Conservation (phyloP, 2,329 filamentous ascomycete species). For the Curvularia spicifera region DNA sequence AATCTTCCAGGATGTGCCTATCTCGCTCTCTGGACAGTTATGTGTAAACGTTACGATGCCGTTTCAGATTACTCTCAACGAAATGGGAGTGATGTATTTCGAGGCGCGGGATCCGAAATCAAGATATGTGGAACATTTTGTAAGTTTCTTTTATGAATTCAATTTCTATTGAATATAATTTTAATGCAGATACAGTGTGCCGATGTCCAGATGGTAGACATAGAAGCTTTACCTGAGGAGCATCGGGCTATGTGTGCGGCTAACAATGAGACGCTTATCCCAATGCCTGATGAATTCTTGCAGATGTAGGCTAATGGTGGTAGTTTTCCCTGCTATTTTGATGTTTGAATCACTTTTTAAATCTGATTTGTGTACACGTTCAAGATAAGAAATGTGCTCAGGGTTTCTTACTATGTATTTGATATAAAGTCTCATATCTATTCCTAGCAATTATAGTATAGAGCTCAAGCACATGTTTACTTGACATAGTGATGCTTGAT, state of each 20-base stretch:
- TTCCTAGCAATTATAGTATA: too few relatives aligned
- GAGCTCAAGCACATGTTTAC: too few relatives aligned
- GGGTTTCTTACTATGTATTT: not conserved
- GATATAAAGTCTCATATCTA: not conserved
- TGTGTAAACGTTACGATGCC: not conserved
- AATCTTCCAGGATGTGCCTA: not conserved
- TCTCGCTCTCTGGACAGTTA: not conserved
- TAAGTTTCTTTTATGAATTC: not conserved
- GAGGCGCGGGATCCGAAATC: not conserved
- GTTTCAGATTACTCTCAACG: not conserved
- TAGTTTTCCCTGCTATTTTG: not conserved
- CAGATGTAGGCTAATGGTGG: not conserved
- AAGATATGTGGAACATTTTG: not conserved
- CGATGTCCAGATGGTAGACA: not conserved
- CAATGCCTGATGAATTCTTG: not conserved
- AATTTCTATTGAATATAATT: not conserved
- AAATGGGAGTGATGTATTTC: not conserved
- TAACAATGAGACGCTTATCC: not conserved
- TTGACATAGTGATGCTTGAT: too few relatives aligned
- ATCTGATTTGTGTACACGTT: not conserved
- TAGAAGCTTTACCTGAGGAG: not conserved
- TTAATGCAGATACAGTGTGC: not conserved
- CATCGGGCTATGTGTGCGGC: not conserved
- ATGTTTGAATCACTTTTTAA: not conserved
- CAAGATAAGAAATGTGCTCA: not conserved